Evolutionary conservation across 1,139 yeast species (phyloP).

Genomic region (Zhuliangozyma blackwelliae): DNA sequence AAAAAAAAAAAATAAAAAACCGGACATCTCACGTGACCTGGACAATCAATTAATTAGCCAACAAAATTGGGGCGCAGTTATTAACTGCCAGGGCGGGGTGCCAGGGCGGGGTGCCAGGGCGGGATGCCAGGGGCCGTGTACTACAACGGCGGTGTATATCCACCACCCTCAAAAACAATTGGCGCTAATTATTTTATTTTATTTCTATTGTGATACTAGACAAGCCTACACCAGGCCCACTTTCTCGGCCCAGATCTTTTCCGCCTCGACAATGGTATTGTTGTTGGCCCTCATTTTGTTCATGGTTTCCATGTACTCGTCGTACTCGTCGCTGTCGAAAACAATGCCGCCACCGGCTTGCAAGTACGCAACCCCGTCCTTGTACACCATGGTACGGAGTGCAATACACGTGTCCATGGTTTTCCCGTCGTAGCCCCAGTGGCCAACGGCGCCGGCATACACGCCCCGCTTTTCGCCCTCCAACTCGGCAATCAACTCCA

Average conservation of each 20-base stretch:
- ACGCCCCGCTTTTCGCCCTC: conserved; percentile 93
- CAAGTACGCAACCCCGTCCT: conserved; percentile 83
- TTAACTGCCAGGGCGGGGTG: no score
- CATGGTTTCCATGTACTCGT: conserved; percentile 93
- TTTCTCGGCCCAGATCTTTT: conserved; percentile 63
- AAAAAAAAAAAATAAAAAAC: no score
- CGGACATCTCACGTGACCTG: no score
- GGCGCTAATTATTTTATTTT: no score
- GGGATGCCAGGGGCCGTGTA: no score
- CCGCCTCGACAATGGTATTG: conserved; percentile 86
- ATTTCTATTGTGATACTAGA: no score
- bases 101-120: no score
- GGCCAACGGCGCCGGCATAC: conserved; percentile 99
- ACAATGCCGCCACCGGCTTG: conserved; percentile 99
- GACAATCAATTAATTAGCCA: no score
- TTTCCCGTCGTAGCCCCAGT: conserved; percentile 91
- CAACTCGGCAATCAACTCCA: conserved; percentile 87
- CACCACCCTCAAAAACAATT: no score
- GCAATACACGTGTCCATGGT: conserved; percentile 98
- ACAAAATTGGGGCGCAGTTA: no score
- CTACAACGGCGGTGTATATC: no score
- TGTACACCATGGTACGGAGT: conserved; percentile 90
- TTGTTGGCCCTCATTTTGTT: conserved; percentile 95
- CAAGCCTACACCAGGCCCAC: conserved; percentile 21
- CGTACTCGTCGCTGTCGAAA: conserved; percentile 89